Evolutionary conservation across 202 grass and related monocot genomes (phyloP), one percentile per base, ranked within the genome.

Genomic region (Bolboschoenoplectus hybrid): DNA sequence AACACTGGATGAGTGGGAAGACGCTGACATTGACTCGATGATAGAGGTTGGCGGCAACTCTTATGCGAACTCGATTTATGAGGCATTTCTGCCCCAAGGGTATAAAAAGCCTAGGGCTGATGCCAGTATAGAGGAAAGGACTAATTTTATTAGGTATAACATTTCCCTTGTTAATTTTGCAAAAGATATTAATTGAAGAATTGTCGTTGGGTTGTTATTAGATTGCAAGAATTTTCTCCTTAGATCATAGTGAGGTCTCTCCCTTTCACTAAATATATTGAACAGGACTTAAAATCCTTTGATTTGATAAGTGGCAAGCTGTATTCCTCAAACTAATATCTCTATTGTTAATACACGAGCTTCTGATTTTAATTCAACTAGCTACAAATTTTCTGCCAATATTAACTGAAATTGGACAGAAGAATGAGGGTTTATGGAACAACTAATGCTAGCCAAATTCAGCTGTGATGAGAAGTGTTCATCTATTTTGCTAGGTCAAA

Each of bases 21-120:
- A 99, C 61, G 88, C 83, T 46, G 97, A 99, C 74, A 92, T 96
- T 41, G 93, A 99, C 81, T 92, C 97, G 12, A 97, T 99, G 90
- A 7, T 99, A 75, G 97, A 99, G 83, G 93, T 99, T 79, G 97
- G 93, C 88, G 97, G 97, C 83, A 99, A 99, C 82, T 97, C 97
- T 38, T 99, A 99, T 85, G 97, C 97, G 34, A 99, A 99, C 89
- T 97, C 97, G 78, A 99, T 99, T 82, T 99, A 99, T 82, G 97
- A 99, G 86, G 93, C 97, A 84, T 99, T 99, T 91, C 92, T 99
- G 74, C 90, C 97, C 55, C 93, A 89, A 91, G 89, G 91, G 58
- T 92, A 97, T 88, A 87, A 88, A 38, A 99, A 96, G 86, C 97
- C 97, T 67, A 99, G 87, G 83, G 35, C 88, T 56, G 88, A 97